Percentiles rank a stretch among this genome's conserved stretches.
These are phyloP conservation scores for Amanita phalloides DNA, from an alignment of 768 basidiomycete genomes.

Conservation along the genomic window DNA sequence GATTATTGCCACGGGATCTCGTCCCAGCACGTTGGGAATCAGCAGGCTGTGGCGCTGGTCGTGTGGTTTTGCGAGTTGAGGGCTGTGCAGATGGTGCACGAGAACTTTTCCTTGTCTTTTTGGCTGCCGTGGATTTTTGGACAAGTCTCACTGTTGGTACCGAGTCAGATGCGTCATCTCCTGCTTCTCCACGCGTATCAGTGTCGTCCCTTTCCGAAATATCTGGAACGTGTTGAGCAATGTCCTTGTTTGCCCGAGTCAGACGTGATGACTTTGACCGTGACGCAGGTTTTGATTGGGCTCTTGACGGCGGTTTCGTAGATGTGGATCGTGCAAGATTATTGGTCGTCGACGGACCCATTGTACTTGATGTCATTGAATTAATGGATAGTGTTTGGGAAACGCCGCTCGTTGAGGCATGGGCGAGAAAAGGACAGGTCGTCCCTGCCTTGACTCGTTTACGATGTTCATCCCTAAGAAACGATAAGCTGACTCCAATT, in stretches of 20 bases:
- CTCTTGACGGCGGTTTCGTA: slow-evolving; percentile 18
- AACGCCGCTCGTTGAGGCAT: slow-evolving; percentile 9
- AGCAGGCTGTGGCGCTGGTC: slow-evolving; percentile 8
- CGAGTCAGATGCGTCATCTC: not conserved
- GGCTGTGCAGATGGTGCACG: slow-evolving; percentile 2
- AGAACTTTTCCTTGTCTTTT: not conserved
- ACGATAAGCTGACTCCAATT: not conserved
- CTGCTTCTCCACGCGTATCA: not conserved
- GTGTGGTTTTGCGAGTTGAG: slow-evolving; percentile 5
- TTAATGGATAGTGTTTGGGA: not conserved
- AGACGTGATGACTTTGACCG: not conserved
- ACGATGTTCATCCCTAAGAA: slow-evolving; percentile 61
- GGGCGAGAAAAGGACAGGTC: slow-evolving; percentile 31
- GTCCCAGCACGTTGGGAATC: not conserved
- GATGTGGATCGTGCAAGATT: slow-evolving; percentile 19
- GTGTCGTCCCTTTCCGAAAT: not conserved
- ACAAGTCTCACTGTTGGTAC: not conserved
- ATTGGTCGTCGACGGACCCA: not conserved
- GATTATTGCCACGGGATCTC: not conserved
- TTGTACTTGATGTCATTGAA: not conserved
- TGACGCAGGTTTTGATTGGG: slow-evolving; percentile 11
- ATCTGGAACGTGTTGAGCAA: not conserved
- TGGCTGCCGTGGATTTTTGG: not conserved
- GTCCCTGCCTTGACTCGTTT: slow-evolving; percentile 43
- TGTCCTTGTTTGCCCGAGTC: not conserved